A percentile compares a stretch with the other conserved stretches of the same genome.
Conservation (phyloP, 805 yeast species). For the Cyberlindnera xylosilytica region DNA sequence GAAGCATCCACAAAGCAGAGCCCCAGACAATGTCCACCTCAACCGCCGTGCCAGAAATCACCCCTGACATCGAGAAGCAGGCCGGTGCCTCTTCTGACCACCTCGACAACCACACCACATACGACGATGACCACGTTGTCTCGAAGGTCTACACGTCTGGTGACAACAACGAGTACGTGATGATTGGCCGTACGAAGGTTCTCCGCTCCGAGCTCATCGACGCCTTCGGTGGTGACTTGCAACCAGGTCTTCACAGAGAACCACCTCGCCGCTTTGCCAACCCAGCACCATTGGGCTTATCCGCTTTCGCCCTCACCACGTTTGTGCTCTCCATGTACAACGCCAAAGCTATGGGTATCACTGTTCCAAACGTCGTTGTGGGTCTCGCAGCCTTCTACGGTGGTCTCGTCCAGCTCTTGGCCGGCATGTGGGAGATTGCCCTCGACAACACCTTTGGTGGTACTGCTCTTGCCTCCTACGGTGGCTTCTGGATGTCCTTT, state of each 20-base stretch:
- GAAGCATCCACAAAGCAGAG: background rate
- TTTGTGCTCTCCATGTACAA: constrained; percentile 56
- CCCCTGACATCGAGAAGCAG: constrained; percentile 24
- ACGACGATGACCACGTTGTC: constrained; percentile 17
- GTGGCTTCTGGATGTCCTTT: constrained; percentile 69
- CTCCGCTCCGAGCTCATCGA: constrained; percentile 52
- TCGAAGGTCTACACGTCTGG: constrained; percentile 35
- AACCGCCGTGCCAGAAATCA: background rate
- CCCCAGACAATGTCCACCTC: background rate
- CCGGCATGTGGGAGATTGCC: constrained; percentile 66
- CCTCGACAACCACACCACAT: constrained; percentile 18
- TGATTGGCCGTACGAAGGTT: constrained; percentile 70
- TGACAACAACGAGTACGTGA: constrained; percentile 59
- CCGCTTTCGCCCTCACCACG: constrained; percentile 57
- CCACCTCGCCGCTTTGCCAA: constrained; percentile 60
- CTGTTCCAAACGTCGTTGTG: constrained; percentile 50
- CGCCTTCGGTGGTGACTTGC: constrained; percentile 83
- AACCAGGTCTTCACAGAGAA: constrained; percentile 62
- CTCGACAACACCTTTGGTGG: constrained; percentile 68
- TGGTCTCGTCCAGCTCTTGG: constrained; percentile 55
- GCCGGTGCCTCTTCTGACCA: constrained; percentile 15
- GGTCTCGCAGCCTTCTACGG: constrained; percentile 63
- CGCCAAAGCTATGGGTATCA: constrained; percentile 51
- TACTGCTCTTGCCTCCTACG: constrained; percentile 58
- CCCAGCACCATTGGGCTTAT: constrained; percentile 54